Conservation (phyloP, 176 grass and related monocot species). For the Stipa capillata region DNA sequence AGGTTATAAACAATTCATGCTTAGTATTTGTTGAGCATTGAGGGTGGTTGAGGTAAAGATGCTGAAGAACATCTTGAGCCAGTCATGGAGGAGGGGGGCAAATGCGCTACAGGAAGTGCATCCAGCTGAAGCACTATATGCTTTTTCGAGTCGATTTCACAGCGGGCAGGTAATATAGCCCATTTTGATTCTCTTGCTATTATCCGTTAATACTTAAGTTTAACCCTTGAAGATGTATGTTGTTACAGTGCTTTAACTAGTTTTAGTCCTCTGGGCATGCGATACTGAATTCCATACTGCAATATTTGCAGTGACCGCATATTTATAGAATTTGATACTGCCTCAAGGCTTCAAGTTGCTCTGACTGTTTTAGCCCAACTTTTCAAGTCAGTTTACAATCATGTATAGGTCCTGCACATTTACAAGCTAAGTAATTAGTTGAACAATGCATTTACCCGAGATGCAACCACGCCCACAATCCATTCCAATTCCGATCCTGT, state of each 20-base stretch:
- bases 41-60: constrained; percentile 10
- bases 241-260: background rate
- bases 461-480: background rate
- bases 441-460: background rate
- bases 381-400: background rate
- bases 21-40: background rate
- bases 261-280: background rate
- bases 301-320: background rate
- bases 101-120: background rate
- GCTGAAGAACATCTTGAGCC: constrained; percentile 40
- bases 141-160: constrained; percentile 41
- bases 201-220: background rate
- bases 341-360: background rate
- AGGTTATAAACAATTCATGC: background rate
- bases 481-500: background rate
- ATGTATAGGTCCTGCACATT: background rate
- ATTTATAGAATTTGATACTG: background rate
- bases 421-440: background rate
- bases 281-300: background rate
- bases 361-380: background rate
- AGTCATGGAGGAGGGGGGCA: constrained; percentile 35
- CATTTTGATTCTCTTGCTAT: background rate
- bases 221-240: background rate
- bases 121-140: background rate
- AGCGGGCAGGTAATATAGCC: constrained; percentile 24